Evolutionary conservation across 352 stramenopile species (phyloP).

Genomic region (Peronospora destructor): DNA sequence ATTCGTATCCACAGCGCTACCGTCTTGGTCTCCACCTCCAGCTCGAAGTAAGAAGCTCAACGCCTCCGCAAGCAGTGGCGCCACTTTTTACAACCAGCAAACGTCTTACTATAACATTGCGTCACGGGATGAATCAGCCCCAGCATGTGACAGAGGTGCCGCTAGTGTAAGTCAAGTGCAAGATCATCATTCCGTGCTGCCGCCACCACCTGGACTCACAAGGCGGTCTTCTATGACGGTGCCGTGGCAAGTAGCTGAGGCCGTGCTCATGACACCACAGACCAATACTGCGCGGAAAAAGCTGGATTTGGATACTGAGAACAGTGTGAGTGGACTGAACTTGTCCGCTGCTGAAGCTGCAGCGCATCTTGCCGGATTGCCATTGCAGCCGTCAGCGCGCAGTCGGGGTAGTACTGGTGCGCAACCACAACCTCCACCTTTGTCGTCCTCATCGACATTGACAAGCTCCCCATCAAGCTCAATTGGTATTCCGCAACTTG

Average conservation of each 20-base stretch:
- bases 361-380: conserved; percentile 52
- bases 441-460: conserved; percentile 16
- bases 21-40: conserved; percentile 77
- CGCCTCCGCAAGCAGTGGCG: conserved; percentile 23
- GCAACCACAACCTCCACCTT: conserved; percentile 18
- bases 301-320: conserved; percentile 42
- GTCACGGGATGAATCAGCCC: conserved; percentile 43
- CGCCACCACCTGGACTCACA: conserved; percentile 61
- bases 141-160: conserved; percentile 14
- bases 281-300: conserved; percentile 62
- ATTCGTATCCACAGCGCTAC: conserved; percentile 57
- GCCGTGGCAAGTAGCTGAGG: conserved; percentile 77
- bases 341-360: conserved; percentile 57
- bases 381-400: conserved; percentile 34
- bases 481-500: conserved; percentile 12
- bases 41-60: conserved; percentile 64
- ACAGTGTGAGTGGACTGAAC: conserved; percentile 35
- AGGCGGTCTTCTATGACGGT: conserved; percentile 80
- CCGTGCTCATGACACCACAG: conserved; percentile 76
- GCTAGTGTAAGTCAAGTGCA: conserved; percentile 16
- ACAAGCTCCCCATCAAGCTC: conserved; percentile 30
- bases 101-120: conserved; percentile 66
- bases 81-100: conserved; percentile 64
- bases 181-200: conserved; percentile 63
- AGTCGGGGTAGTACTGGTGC: conserved; percentile 30